Evolutionary conservation across 1,284 basidiomycete species (phyloP), one percentile per base, ranked within the genome.

Genomic region (Amylostereum chailletii): DNA sequence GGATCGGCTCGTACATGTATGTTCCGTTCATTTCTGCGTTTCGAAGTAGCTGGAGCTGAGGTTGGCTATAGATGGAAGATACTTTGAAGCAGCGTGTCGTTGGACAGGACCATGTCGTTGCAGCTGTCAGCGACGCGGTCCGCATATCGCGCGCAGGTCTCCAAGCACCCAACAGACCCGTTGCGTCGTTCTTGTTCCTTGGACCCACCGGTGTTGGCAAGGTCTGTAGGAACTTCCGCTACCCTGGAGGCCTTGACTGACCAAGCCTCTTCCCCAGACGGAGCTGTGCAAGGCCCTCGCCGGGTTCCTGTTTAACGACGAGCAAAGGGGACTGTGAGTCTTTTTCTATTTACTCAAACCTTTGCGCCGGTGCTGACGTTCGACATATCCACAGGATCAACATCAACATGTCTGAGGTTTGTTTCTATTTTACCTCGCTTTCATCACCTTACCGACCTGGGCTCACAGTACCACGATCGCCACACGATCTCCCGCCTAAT

Each of bases 121-220:
- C 74, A 1, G 77, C 90, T 5, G 81, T 96, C 56, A 84, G 86
- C 51, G 88, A 95, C 57, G 90, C 93, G 9, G 88, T 97, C 29
- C 80, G 92, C 7, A 86, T 96, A 45, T 94, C 90, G 31, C 81
- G 94, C 42, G 91, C 94, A 1, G 94, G 94, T 0, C 66, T 97
- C 7, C 89, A 94, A 63, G 81, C 86, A 0, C 86, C 90, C 1
- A 90, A 86, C 56, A 72, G 92, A 5, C 94, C 94, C 0, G 82
- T 96, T 5, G 91, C 93, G 2, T 92, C 88, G 0, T 94, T 96
- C 79, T 69, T 97, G 44, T 91, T 97, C 75, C 69, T 94, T 39
- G 94, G 86, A 2, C 87, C 90, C 0, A 95, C 93, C 0, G 94
- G 90, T 54, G 86, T 90, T 1, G 87, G 87, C 30, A 90, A 90